Conservation (phyloP, 2,329 filamentous ascomycete genomes). For the Xylariaceae sp. region DNA sequence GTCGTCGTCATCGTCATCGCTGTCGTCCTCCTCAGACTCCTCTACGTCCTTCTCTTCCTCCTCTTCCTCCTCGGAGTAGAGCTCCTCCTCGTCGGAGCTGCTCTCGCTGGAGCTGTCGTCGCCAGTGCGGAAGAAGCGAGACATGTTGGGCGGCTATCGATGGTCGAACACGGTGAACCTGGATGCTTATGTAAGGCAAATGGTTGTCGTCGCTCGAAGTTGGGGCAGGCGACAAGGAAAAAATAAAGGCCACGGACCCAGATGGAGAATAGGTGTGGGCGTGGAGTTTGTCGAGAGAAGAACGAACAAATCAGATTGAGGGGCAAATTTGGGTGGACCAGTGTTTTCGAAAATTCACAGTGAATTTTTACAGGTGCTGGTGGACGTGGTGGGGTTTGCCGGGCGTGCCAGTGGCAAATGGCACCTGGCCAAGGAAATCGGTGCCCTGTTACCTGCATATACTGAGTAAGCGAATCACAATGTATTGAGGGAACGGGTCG, state of each 20-base stretch:
- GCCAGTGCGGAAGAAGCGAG: constrained; percentile 93
- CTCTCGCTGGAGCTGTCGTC: constrained; percentile 91
- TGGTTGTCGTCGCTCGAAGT: neutral
- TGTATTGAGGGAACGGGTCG: neutral
- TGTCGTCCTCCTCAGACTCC: constrained; percentile 47
- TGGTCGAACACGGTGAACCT: constrained; percentile 7
- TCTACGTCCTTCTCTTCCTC: constrained; percentile 52
- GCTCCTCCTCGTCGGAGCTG: constrained; percentile 93
- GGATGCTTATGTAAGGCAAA: neutral
- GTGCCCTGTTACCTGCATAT: neutral
- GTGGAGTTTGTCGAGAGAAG: constrained; percentile 11
- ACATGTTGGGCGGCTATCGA: constrained; percentile 56
- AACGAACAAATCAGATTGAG: constrained; percentile 20
- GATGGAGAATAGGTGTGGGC: constrained; percentile 9
- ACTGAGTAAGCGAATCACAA: neutral
- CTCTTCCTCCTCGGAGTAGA: constrained; percentile 77
- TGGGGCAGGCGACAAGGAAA: constrained; percentile 2
- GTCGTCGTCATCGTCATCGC: constrained; percentile 48
- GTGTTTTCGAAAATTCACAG: constrained; percentile 30
- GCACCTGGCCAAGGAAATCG: neutral
- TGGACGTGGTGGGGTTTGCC: constrained; percentile 28
- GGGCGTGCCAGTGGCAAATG: constrained; percentile 8
- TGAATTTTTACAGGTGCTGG: constrained; percentile 30
- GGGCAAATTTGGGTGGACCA: constrained; percentile 25
- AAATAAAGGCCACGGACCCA: constrained; percentile 7